Evolutionary conservation across 305 asterid species (phyloP).

Genomic region (Plantago lanceolata): DNA sequence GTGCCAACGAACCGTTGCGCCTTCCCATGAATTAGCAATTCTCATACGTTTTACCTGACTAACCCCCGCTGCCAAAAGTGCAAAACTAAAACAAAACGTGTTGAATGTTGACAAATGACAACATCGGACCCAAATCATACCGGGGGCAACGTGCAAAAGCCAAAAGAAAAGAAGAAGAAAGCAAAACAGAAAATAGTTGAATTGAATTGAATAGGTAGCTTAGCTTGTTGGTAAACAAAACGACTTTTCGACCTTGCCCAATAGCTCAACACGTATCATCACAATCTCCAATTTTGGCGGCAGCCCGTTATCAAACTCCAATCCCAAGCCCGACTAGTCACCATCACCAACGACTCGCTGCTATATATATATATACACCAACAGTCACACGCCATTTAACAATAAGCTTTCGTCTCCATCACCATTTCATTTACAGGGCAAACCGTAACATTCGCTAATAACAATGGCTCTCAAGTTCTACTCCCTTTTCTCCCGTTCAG

Average conservation of each 20-base stretch:
- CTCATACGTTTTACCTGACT: too few relatives aligned
- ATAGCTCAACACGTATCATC: not conserved
- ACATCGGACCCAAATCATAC: not conserved
- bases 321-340: not conserved
- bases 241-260: not conserved
- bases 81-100: too few relatives aligned
- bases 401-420: too few relatives aligned
- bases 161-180: not conserved
- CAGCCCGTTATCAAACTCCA: not conserved
- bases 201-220: not conserved
- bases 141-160: not conserved
- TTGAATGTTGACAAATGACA: too few relatives aligned
- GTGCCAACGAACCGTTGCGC: too few relatives aligned
- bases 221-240: not conserved
- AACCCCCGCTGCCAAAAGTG: too few relatives aligned
- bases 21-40: too few relatives aligned
- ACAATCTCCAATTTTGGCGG: not conserved
- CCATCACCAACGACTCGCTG: too few relatives aligned
- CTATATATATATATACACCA: too few relatives aligned
- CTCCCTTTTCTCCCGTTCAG: constrained; percentile 32
- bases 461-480: constrained; percentile 37
- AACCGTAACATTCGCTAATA: constrained; percentile 34
- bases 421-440: constrained; percentile 20
- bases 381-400: too few relatives aligned
- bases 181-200: not conserved